A percentile compares a stretch with the other conserved stretches of the same genome.
Evolutionary conservation across 768 basidiomycete species (phyloP).

Genomic region (Exidia glandulosa): DNA sequence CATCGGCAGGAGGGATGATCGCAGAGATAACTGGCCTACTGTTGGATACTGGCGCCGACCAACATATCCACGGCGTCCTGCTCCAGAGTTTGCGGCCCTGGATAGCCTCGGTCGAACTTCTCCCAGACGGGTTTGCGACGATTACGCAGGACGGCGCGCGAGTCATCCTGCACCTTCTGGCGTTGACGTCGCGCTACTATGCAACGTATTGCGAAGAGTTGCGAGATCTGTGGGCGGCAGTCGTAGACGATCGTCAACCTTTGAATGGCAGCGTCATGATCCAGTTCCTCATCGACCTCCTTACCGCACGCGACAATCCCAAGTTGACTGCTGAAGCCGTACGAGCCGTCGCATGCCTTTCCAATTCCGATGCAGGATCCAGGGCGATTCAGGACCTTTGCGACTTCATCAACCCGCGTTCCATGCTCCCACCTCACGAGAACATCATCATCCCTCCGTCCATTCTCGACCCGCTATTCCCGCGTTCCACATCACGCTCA

Average conservation of each 20-base stretch:
- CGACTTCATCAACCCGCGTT: slow-evolving; percentile 69
- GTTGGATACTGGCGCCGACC: slow-evolving; percentile 42
- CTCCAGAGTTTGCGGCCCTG: slow-evolving; percentile 77
- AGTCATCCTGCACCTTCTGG: slow-evolving; percentile 69
- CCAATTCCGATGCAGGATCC: slow-evolving; percentile 60
- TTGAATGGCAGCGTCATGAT: slow-evolving; percentile 70
- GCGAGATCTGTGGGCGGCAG: slow-evolving; percentile 61
- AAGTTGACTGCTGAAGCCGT: slow-evolving; percentile 71
- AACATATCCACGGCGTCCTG: slow-evolving; percentile 38
- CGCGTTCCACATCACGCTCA: slow-evolving; percentile 52
- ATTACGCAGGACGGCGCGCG: slow-evolving; percentile 49
- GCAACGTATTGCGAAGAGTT: slow-evolving; percentile 72
- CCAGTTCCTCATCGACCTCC: slow-evolving; percentile 79
- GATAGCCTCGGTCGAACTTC: slow-evolving; percentile 66
- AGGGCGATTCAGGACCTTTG: slow-evolving; percentile 77
- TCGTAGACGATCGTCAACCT: slow-evolving; percentile 61
- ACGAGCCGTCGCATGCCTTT: slow-evolving; percentile 74
- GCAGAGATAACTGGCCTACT: slow-evolving; percentile 62
- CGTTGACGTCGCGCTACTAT: slow-evolving; percentile 68
- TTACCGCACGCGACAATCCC: slow-evolving; percentile 68
- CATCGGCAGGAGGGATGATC: slow-evolving; percentile 46
- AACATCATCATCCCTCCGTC: slow-evolving; percentile 49
- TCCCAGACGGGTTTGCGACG: slow-evolving; percentile 44
- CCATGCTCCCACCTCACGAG: slow-evolving; percentile 62
- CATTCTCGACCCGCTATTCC: slow-evolving; percentile 66